Evolutionary conservation across 176 grass and related monocot genomes (phyloP), one percentile per base, ranked within the genome.

Genomic region (Urochloa ruziziensis): DNA sequence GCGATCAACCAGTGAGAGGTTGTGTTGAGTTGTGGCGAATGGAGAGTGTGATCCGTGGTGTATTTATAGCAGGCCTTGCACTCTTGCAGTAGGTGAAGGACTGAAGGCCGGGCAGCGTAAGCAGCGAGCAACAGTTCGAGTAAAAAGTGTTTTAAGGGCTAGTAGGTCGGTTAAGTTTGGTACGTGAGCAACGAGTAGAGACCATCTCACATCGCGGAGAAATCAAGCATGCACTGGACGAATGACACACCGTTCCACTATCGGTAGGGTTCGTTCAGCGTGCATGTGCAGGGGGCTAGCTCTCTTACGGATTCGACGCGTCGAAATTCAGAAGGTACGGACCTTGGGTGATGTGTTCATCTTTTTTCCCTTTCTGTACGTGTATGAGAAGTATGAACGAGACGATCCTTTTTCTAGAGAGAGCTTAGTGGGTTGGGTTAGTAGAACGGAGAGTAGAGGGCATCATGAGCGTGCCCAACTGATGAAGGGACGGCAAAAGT

Each of bases 351-450:
- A 89, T 16, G 70, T 71, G 88, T 46, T 63, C 12, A 14, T 17
- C 30, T 47, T 43, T n/a, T 2, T 36, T 40, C 4, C 35, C 15
- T 6, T 44, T 60, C 30, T 13, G 27, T 7, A n/a, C n/a, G n/a
- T n/a, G n/a, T n/a, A n/a, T n/a, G n/a, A n/a, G n/a, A n/a, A n/a
- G 33, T 81, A 39, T 58, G 69, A 84, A 47, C 37, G 33, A 40
- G 44, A 1, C 27, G 6, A 15, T 44, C 46, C 46, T 69, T 69
- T 30, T 71, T 79, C 6, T 49, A 17, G 40, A 33, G 43, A 75
- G 73, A 4, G 48, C 40, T 28, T 49, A 54, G 82, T 89, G 87
- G 82, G 62, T 76, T 16, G 82, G 82, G 70, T 81, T 11, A 75
- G 82, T 85, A 27, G 75, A 72, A 18, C 10, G 19, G 44, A 10